phyloP scores from a whole-genome alignment of 768 basidiomycete genomes.

The Lepiota venenata region DNA sequence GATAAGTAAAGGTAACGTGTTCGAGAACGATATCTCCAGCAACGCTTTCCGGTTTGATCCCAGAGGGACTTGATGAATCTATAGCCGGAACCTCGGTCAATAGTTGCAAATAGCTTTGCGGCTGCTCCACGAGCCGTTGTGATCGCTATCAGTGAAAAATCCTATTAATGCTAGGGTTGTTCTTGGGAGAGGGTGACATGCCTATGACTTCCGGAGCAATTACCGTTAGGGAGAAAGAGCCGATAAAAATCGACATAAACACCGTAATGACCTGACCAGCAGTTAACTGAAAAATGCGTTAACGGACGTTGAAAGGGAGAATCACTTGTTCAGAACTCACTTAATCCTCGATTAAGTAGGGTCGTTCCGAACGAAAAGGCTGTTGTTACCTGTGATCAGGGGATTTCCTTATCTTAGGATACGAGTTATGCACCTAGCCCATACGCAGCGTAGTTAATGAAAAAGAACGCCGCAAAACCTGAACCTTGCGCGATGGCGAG shows the following conservation, averaged over 20 bases:
- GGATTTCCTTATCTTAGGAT: not conserved
- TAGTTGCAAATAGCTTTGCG: slow-evolving; percentile 78
- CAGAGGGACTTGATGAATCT: slow-evolving; percentile 61
- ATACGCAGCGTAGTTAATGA: slow-evolving; percentile 66
- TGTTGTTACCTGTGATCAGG: slow-evolving; percentile 17
- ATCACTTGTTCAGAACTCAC: slow-evolving; percentile 25
- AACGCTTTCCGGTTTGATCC: slow-evolving; percentile 58
- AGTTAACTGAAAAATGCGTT: slow-evolving; percentile 31
- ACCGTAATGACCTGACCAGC: slow-evolving; percentile 74
- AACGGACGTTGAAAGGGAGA: not conserved
- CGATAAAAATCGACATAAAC: slow-evolving; percentile 71
- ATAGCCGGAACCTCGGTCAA: slow-evolving; percentile 77
- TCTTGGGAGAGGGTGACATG: slow-evolving; percentile 48
- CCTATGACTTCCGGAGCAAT: slow-evolving; percentile 78
- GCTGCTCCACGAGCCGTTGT: slow-evolving; percentile 71
- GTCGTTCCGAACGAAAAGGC: slow-evolving; percentile 84
- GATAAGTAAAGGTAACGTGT: slow-evolving; percentile 71
- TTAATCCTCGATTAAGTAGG: slow-evolving; percentile 52
- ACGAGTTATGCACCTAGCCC: slow-evolving; percentile 40
- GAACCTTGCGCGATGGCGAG: slow-evolving; percentile 48
- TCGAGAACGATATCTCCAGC: slow-evolving; percentile 66
- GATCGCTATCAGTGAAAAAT: slow-evolving; percentile 33
- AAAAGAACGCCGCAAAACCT: slow-evolving; percentile 66
- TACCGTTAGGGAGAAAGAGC: slow-evolving; percentile 75
- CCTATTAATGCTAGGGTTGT: not conserved